phyloP scores from a whole-genome alignment of 345 rosid species.

The Dipteronia dyeriana region DNA sequence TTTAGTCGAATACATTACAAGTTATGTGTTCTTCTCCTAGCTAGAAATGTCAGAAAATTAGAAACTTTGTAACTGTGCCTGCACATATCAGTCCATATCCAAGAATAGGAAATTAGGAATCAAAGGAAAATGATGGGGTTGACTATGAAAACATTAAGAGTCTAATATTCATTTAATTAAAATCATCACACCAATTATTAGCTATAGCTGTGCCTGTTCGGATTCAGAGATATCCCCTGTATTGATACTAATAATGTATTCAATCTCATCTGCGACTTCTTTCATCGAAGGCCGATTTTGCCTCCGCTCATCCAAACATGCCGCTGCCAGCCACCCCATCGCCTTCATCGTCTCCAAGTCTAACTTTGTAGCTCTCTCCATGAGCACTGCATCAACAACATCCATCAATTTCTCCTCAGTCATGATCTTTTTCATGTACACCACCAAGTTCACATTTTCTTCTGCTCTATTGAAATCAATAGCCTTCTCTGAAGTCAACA shows the following conservation, averaged over 20 bases:
- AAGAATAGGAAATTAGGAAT: not conserved
- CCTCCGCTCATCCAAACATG: constrained; percentile 58
- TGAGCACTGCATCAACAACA: constrained; percentile 38
- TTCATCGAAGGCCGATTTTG: constrained; percentile 69
- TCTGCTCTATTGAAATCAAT: constrained; percentile 40
- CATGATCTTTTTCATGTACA: constrained; percentile 38
- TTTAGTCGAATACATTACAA: no score
- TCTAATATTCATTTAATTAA: not conserved
- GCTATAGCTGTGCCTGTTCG: not conserved
- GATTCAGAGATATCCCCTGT: constrained; percentile 6
- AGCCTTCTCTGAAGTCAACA: constrained; percentile 47
- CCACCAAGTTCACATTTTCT: constrained; percentile 49
- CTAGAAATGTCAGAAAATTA: no score
- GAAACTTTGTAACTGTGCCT: not conserved
- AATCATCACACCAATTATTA: not conserved
- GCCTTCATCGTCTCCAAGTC: constrained; percentile 57
- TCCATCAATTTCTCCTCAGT: constrained; percentile 44
- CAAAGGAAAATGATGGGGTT: not conserved
- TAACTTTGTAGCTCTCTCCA: constrained; percentile 27
- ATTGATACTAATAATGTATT: constrained; percentile 42
- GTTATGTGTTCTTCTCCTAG: not conserved
- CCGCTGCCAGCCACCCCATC: constrained; percentile 41
- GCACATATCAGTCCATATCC: not conserved
- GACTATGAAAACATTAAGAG: not conserved
- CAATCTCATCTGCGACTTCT: constrained; percentile 55